Evolutionary conservation across 371 early-diverging fungal species (phyloP).

Genomic region (Mucor velutinosus): DNA sequence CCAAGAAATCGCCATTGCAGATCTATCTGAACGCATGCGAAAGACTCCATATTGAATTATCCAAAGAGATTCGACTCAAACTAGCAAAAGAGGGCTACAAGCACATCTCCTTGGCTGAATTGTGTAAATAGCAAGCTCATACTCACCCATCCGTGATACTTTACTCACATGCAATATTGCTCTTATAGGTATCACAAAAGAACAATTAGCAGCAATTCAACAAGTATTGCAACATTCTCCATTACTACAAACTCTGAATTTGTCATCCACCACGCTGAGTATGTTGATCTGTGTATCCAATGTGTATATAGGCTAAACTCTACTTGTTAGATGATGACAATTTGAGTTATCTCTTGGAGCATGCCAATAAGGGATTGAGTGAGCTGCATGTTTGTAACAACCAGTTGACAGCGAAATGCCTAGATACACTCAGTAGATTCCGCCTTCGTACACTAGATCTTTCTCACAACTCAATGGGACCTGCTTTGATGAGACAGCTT

Average conservation of each 20-base stretch:
- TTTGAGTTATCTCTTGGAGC: slow-evolving; percentile 16
- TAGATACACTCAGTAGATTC: background rate
- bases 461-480: slow-evolving; percentile 33
- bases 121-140: background rate
- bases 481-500: slow-evolving; percentile 9
- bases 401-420: slow-evolving; percentile 16
- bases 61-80: background rate
- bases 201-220: slow-evolving; percentile 5
- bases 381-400: slow-evolving; percentile 32
- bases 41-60: background rate
- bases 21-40: slow-evolving; percentile 30
- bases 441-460: background rate
- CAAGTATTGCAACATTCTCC: slow-evolving; percentile 21
- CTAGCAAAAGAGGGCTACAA: background rate
- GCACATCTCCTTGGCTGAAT: background rate
- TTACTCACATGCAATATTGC: background rate
- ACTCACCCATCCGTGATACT: background rate
- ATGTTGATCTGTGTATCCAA: background rate
- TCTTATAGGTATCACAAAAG: background rate
- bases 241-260: background rate
- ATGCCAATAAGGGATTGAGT: slow-evolving; percentile 2
- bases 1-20: slow-evolving; percentile 19
- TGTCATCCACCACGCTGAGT: slow-evolving; percentile 35
- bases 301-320: background rate
- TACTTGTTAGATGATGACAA: slow-evolving; percentile 27